These are phyloP conservation scores for Picea glauca DNA, from an alignment of 75 land plant species.

Conservation along the genomic window DNA sequence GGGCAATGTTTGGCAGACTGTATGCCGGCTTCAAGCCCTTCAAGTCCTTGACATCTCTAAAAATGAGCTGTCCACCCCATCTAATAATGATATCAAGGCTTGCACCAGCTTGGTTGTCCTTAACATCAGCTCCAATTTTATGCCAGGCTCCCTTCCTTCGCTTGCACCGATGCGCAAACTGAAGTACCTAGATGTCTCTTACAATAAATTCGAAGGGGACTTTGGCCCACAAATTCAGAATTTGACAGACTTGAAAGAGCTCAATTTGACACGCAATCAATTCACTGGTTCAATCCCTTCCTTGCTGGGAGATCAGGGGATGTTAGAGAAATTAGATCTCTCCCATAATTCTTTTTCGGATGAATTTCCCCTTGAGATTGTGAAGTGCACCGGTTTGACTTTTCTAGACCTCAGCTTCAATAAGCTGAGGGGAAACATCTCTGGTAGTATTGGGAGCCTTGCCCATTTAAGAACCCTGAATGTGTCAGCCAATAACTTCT, in stretches of 20 bases:
- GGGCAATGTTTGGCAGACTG: background rate
- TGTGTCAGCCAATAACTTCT: slow-evolving; percentile 11
- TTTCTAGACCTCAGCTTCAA: too few relatives aligned
- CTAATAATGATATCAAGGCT: background rate
- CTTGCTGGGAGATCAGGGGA: too few relatives aligned
- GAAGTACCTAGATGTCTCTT: too few relatives aligned
- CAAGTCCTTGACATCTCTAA: background rate
- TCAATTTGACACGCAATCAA: too few relatives aligned
- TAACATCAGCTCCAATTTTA: slow-evolving; percentile 20
- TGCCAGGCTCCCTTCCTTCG: too few relatives aligned
- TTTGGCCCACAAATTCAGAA: too few relatives aligned
- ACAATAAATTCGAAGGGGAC: too few relatives aligned
- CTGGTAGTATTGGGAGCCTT: slow-evolving; percentile 8
- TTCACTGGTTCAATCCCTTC: too few relatives aligned
- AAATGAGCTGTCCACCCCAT: background rate
- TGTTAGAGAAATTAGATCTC: too few relatives aligned
- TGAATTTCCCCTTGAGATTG: background rate
- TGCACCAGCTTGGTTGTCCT: slow-evolving; percentile 12
- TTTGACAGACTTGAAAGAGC: too few relatives aligned
- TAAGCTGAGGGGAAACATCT: background rate
- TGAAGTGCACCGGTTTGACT: background rate
- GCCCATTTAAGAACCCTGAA: slow-evolving; percentile 15
- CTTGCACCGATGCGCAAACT: too few relatives aligned
- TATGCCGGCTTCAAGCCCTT: background rate
- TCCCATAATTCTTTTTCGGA: background rate